A percentile compares a stretch with the other conserved stretches of the same genome.
phyloP scores from a whole-genome alignment of 192 early-diverging fungal genomes.

The Backusella liffmaniae region DNA sequence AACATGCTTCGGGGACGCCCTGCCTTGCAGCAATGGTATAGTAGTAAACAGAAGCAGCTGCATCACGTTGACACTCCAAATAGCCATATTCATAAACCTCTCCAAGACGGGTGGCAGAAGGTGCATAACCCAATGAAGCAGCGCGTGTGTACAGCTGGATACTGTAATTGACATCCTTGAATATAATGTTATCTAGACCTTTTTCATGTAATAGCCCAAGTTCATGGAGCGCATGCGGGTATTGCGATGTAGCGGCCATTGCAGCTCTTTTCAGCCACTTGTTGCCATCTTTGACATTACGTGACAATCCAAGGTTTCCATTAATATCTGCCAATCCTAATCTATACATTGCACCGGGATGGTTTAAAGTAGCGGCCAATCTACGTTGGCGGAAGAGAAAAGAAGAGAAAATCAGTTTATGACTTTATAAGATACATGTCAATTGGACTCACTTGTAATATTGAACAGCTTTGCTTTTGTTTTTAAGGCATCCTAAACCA shows the following conservation, averaged over 20 bases:
- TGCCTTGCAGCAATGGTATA: constrained; percentile 12
- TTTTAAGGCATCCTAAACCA: constrained; percentile 60
- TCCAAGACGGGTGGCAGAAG: constrained; percentile 14
- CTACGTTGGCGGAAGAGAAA: constrained; percentile 10
- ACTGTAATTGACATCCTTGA: constrained; percentile 3
- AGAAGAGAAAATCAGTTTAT: not conserved
- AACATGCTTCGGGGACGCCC: constrained; percentile 4
- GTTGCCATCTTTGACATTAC: constrained; percentile 9
- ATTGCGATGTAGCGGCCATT: constrained; percentile 3
- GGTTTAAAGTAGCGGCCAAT: constrained; percentile 57
- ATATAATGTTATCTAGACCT: constrained; percentile 4
- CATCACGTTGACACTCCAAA: not conserved
- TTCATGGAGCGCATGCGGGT: constrained; percentile 20
- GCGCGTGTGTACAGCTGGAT: constrained; percentile 4
- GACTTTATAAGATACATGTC: not conserved
- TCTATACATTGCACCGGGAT: constrained; percentile 61
- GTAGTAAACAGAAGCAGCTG: not conserved
- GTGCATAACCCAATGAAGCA: constrained; percentile 8
- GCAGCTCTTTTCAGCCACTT: constrained; percentile 24
- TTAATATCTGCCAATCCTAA: constrained; percentile 49
- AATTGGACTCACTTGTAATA: constrained; percentile 56
- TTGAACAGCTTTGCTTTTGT: constrained; percentile 54
- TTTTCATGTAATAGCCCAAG: constrained; percentile 6
- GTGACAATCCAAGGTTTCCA: constrained; percentile 2
- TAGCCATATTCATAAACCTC: constrained; percentile 11